Evolutionary conservation across 164 flowering plant genomes (phyloP).

Genomic region (Tetracentron sinense): DNA sequence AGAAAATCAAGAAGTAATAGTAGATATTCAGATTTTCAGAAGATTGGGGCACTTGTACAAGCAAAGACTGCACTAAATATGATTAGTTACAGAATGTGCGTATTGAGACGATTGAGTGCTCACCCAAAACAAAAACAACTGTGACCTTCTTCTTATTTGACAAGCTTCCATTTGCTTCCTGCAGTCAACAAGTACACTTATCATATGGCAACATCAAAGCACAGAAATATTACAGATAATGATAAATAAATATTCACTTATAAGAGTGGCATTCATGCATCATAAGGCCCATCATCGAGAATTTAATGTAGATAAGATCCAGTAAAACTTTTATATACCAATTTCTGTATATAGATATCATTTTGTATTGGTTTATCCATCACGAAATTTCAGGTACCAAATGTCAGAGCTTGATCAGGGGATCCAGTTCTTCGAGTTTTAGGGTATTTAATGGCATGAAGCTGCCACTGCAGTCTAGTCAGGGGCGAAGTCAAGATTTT

Average conservation of each 20-base stretch:
- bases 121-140: constrained; percentile 80
- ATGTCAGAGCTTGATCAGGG: neutral
- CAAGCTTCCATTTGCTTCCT: constrained; percentile 44
- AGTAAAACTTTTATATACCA: too few species aligned
- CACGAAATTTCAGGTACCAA: neutral
- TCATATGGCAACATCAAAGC: neutral
- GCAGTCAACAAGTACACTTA: constrained; percentile 10
- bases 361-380: neutral
- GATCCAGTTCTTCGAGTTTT: too few species aligned
- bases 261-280: too few species aligned
- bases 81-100: neutral
- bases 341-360: neutral
- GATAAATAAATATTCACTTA: too few species aligned
- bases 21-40: neutral
- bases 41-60: neutral
- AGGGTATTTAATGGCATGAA: too few species aligned
- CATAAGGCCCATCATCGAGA: too few species aligned
- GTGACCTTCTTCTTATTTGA: constrained; percentile 47
- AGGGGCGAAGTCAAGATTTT: too few species aligned
- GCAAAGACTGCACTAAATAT: neutral
- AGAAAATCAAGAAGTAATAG: neutral
- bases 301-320: too few species aligned
- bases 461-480: too few species aligned
- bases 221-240: neutral
- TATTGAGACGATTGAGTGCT: constrained; percentile 11